A percentile compares a stretch with the other conserved stretches of the same genome.
These are phyloP conservation scores for Entonaema liquescens DNA, from an alignment of 495 filamentous ascomycete species.

Conservation along the genomic window DNA sequence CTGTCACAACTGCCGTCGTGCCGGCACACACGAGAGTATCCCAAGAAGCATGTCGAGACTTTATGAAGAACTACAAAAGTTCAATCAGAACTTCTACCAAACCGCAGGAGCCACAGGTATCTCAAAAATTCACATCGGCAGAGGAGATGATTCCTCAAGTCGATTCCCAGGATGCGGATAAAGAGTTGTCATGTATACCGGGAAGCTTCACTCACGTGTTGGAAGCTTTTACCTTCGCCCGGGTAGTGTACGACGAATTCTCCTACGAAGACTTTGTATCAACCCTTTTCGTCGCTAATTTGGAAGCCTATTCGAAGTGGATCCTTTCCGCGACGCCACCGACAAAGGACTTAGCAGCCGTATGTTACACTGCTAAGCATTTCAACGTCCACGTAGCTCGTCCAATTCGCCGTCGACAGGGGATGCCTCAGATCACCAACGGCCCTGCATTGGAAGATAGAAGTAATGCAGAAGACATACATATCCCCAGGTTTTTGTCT, in stretches of 20 bases:
- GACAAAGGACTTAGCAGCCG: constrained; percentile 64
- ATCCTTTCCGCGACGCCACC: constrained; percentile 73
- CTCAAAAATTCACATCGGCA: background rate
- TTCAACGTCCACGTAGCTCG: constrained; percentile 60
- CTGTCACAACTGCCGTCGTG: background rate
- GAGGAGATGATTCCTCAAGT: no score
- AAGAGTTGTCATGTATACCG: no score
- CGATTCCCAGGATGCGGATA: no score
- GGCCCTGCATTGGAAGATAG: constrained; percentile 40
- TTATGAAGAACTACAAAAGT: background rate
- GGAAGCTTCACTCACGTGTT: constrained; percentile 43
- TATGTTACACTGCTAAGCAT: constrained; percentile 65
- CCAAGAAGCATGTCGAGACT: background rate
- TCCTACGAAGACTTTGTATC: constrained; percentile 60
- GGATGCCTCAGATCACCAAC: constrained; percentile 46
- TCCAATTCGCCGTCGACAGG: constrained; percentile 45
- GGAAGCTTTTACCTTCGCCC: constrained; percentile 68
- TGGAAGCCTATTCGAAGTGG: constrained; percentile 67
- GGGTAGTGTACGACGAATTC: constrained; percentile 75
- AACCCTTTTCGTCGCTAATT: constrained; percentile 45
- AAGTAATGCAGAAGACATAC: constrained; percentile 46
- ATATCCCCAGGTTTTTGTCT: constrained; percentile 42
- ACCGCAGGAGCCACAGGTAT: background rate
- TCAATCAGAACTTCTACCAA: background rate
- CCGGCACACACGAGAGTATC: background rate